Base-by-base conservation (phyloP, 2,329 filamentous ascomycete genomes). In the Leptographium wingfieldii region DNA sequence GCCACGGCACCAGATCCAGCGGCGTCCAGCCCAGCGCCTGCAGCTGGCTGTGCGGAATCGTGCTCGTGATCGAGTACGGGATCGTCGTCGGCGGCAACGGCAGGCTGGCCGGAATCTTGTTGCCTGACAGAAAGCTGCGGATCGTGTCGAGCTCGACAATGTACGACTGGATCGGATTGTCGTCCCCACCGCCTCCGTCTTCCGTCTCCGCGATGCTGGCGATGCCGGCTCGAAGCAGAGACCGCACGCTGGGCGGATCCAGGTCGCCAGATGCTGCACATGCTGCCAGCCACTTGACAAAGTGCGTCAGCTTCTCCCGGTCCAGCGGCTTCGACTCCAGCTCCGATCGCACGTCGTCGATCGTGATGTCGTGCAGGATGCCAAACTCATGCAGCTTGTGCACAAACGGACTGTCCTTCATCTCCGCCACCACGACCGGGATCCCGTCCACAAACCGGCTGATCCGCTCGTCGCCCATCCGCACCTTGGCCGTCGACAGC, bases 11-110 rank as follows among this genome's bases (percentile, higher is more conserved):
- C 65, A 96, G 81, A 43, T 92, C 89, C 7, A 99, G 74, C 62
- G 92, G 84, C 60, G 85, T 80, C 92, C 94, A 99, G 0, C 90
- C 90, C 10, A 99, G 79, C 19, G 88, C 84, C 64, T 90, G 83
- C 43, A 99, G 73, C 66, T 95, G 86, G 19, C 77, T 74, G 29
- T 79, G 76, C 6, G 77, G 77, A n/a, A 91, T 81, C 29, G 77
- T 76, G 66, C 84, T 88, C 0, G 91, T 95, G 64, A 92, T 87
- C n/a, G 83, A 79, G 69, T 91, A 90, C 0, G 94, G 90, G 59
- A 97, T 85, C 0, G 92, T 95, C 3, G 84, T 84, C 2, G 85
- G 82, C 2, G 92, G 92, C 35, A 95, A 76, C 0, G 92, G 92
- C 59, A 96, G 74, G 40, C 85, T 85, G n/a, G 87, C 78, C 1